A percentile compares a stretch with the other conserved stretches of the same genome.
phyloP scores from a whole-genome alignment of 2,329 filamentous ascomycete genomes.

The Diaporthe vaccinii region DNA sequence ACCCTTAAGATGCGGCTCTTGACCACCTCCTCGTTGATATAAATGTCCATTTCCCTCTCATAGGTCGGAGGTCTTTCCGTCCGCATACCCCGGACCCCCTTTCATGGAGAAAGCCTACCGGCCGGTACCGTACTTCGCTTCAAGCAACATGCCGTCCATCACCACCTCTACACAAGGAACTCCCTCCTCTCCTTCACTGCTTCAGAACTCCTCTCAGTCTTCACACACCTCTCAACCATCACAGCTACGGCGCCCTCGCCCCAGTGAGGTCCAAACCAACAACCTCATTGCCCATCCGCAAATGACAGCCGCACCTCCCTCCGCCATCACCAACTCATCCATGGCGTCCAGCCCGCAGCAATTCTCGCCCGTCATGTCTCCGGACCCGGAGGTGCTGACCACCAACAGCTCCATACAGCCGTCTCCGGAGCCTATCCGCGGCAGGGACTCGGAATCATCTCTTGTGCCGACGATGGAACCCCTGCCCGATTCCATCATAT shows the following conservation, averaged over 20 bases:
- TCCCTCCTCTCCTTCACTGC: constrained; percentile 48
- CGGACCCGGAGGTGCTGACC: constrained; percentile 65
- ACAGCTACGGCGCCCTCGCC: constrained; percentile 58
- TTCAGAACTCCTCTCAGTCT: constrained; percentile 57
- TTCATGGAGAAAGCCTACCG: constrained; percentile 38
- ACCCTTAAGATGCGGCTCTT: constrained; percentile 48
- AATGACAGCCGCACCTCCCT: constrained; percentile 60
- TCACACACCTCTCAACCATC: constrained; percentile 55
- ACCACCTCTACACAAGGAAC: constrained; percentile 46
- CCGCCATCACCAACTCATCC: constrained; percentile 69
- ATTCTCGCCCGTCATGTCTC: constrained; percentile 70
- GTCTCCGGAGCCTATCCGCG: constrained; percentile 74
- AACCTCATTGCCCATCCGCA: constrained; percentile 53
- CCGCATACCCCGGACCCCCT: constrained; percentile 40
- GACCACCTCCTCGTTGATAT: constrained; percentile 43
- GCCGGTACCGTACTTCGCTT: constrained; percentile 37
- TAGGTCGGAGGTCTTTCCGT: constrained; percentile 41
- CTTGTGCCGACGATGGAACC: constrained; percentile 55
- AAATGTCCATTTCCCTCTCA: constrained; percentile 39
- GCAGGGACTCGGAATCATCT: constrained; percentile 55
- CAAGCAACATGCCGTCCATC: constrained; percentile 51
- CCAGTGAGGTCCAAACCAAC: constrained; percentile 63
- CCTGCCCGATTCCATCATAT: constrained; percentile 72
- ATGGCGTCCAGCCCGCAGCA: constrained; percentile 68
- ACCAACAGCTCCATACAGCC: constrained; percentile 75